Conservation (phyloP, 768 basidiomycete species). For the Leccinum aurantiacum region DNA sequence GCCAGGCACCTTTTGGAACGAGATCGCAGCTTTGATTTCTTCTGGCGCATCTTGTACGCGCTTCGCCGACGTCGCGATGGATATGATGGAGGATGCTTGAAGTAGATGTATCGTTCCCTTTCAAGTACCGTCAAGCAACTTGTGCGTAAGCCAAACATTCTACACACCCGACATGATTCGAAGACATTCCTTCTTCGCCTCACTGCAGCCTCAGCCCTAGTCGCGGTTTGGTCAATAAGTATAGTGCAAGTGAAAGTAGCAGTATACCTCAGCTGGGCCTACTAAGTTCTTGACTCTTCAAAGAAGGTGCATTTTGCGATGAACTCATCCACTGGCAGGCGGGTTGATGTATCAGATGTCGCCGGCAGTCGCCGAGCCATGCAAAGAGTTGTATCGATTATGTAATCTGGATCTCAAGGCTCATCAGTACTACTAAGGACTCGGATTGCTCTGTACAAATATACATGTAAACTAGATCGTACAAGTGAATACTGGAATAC, state of each 20-base stretch:
- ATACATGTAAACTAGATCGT: too few relatives aligned
- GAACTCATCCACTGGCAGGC: conserved; percentile 50
- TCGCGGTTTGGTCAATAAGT: conserved; percentile 3
- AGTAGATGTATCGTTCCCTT: conserved; percentile 89
- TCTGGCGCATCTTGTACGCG: conserved; percentile 62
- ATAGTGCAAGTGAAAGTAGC: conserved; percentile 3
- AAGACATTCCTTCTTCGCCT: conserved; percentile 84
- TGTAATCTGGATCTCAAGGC: conserved; percentile 13
- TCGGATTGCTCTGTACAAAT: too few relatives aligned
- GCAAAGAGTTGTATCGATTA: conserved; percentile 22
- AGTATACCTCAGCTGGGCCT: conserved; percentile 62
- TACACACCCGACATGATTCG: conserved; percentile 89
- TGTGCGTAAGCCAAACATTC: neutral
- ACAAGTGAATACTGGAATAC: too few relatives aligned
- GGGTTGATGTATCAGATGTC: conserved; percentile 19
- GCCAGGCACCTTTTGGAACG: conserved; percentile 45
- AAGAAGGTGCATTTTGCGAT: conserved; percentile 69
- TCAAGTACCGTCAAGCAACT: conserved; percentile 40
- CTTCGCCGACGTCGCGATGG: conserved; percentile 67
- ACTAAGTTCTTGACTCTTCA: conserved; percentile 60
- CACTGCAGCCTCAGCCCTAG: conserved; percentile 66
- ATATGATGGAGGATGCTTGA: conserved; percentile 81
- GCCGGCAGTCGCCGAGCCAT: conserved; percentile 38
- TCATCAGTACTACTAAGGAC: too few relatives aligned
- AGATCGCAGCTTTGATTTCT: conserved; percentile 57